Evolutionary conservation across 345 rosid species (phyloP).

Genomic region (Combretum micranthum): DNA sequence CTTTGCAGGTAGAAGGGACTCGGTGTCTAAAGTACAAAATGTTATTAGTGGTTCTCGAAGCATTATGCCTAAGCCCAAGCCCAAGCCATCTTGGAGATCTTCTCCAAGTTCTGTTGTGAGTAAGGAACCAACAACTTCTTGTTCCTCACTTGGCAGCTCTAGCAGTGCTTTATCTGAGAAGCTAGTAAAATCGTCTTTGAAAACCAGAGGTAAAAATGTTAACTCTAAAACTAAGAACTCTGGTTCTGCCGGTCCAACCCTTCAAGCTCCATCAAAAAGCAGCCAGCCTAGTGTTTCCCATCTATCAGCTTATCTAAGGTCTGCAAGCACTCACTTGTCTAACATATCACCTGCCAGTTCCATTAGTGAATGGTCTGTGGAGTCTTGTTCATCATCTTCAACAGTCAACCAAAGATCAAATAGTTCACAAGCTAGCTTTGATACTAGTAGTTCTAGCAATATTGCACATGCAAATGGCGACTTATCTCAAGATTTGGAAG

Average conservation of each 20-base stretch:
- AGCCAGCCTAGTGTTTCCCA: slow-evolving; percentile 26
- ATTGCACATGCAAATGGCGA: slow-evolving; percentile 12
- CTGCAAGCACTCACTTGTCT: slow-evolving; percentile 40
- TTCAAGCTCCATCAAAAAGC: slow-evolving; percentile 32
- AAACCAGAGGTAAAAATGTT: slow-evolving; percentile 26
- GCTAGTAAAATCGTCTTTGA: slow-evolving; percentile 29
- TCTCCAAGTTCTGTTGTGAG: slow-evolving; percentile 33
- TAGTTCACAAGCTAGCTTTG: slow-evolving; percentile 34
- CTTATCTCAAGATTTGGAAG: slow-evolving; percentile 24
- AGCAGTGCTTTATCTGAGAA: slow-evolving; percentile 45
- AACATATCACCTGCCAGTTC: slow-evolving; percentile 61
- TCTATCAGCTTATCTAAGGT: slow-evolving; percentile 34
- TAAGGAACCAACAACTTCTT: slow-evolving; percentile 53
- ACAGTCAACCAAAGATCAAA: slow-evolving; percentile 42
- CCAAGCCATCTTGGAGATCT: slow-evolving; percentile 34
- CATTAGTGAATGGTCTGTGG: slow-evolving; percentile 73
- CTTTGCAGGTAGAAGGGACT: slow-evolving; percentile 46
- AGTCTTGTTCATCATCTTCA: slow-evolving; percentile 45
- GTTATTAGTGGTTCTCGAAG: slow-evolving; percentile 25
- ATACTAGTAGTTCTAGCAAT: slow-evolving; percentile 22
- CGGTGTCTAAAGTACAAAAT: slow-evolving; percentile 22
- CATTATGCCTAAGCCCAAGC: slow-evolving; percentile 37
- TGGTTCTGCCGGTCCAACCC: slow-evolving; percentile 27
- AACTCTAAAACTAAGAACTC: slow-evolving; percentile 23
- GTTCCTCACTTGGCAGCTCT: slow-evolving; percentile 62